Evolutionary conservation across 129 eudicot species (phyloP).

Genomic region (Mikania micrantha): DNA sequence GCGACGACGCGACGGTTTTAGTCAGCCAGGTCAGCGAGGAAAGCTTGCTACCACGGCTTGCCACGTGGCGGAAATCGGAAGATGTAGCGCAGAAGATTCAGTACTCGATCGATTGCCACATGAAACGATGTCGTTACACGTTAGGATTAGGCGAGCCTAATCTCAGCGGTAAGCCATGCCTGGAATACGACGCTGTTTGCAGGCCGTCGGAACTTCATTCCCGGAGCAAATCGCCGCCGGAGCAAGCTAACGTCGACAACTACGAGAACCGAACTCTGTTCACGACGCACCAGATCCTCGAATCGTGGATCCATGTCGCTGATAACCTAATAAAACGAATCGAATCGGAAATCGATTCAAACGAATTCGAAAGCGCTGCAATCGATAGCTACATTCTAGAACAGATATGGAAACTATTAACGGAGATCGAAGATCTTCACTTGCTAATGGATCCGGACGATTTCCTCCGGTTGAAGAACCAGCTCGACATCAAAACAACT

Average conservation of each 20-base stretch:
- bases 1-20: slow-evolving; percentile 35
- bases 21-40: slow-evolving; percentile 69
- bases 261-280: slow-evolving; percentile 54
- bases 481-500: slow-evolving; percentile 47
- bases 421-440: slow-evolving; percentile 55
- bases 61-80: slow-evolving; percentile 59
- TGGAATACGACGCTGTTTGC: slow-evolving; percentile 64
- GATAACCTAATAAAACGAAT: slow-evolving; percentile 41
- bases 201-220: slow-evolving; percentile 54
- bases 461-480: slow-evolving; percentile 55
- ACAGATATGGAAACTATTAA: slow-evolving; percentile 52
- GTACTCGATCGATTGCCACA: slow-evolving; percentile 61
- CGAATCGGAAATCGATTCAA: slow-evolving; percentile 29
- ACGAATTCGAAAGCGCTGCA: slow-evolving; percentile 34
- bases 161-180: slow-evolving; percentile 59
- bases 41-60: slow-evolving; percentile 75
- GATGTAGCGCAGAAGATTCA: slow-evolving; percentile 43
- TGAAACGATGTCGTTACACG: slow-evolving; percentile 63
- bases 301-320: slow-evolving; percentile 67
- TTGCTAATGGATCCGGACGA: slow-evolving; percentile 77
- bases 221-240: slow-evolving; percentile 41
- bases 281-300: slow-evolving; percentile 66
- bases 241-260: slow-evolving; percentile 37
- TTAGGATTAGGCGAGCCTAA: slow-evolving; percentile 90
- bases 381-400: slow-evolving; percentile 54